These are phyloP conservation scores for Backusella tarrabulga DNA, from an alignment of 192 early-diverging fungal species.

Conservation along the genomic window DNA sequence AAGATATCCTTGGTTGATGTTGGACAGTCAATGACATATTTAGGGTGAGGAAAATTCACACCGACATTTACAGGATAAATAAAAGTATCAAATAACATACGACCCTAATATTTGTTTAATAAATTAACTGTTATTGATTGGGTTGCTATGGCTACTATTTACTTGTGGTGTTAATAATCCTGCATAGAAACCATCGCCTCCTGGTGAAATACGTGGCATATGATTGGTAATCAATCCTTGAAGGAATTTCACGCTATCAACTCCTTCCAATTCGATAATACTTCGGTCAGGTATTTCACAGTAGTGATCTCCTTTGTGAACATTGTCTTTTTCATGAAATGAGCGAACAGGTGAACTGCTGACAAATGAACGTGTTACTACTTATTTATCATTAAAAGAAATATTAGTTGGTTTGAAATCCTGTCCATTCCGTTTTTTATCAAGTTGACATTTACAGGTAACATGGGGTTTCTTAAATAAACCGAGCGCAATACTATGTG, in stretches of 20 bases:
- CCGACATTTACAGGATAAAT: conserved; percentile 72
- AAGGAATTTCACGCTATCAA: conserved; percentile 79
- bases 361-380: background rate
- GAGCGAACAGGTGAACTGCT: background rate
- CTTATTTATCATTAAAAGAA: background rate
- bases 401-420: background rate
- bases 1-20: conserved; percentile 50
- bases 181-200: conserved; percentile 76
- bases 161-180: conserved; percentile 82
- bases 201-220: conserved; percentile 66
- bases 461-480: background rate
- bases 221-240: conserved; percentile 93
- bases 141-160: background rate
- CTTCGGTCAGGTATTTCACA: conserved; percentile 55
- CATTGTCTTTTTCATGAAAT: conserved; percentile 16
- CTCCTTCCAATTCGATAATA: conserved; percentile 65
- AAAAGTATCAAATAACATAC: conserved; percentile 87
- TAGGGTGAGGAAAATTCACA: conserved; percentile 61
- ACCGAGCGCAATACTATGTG: background rate
- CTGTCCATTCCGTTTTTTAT: background rate
- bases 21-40: conserved; percentile 79
- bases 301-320: conserved; percentile 36
- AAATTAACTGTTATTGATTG: background rate
- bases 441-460: background rate
- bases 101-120: conserved; percentile 55